phyloP scores from a whole-genome alignment of 1,284 basidiomycete genomes.

The Boletus austroedulis region DNA sequence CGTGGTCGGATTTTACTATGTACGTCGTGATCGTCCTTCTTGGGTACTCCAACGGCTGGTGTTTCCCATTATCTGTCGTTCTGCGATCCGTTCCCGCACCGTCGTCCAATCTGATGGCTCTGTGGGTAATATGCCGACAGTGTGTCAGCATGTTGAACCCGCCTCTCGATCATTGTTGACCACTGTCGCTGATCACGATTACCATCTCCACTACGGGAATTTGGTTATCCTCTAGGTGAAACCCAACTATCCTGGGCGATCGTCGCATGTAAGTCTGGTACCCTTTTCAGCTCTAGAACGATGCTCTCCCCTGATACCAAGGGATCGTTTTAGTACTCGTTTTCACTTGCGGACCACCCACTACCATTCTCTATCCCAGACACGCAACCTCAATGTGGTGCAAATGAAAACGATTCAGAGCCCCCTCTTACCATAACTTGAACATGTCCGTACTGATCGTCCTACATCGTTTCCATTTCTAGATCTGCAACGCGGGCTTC shows the following conservation, averaged over 20 bases:
- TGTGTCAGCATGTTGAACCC: neutral
- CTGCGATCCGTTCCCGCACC: neutral
- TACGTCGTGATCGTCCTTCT: constrained; percentile 40
- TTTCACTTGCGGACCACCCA: neutral
- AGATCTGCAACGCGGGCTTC: constrained; percentile 91
- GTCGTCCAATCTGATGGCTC: neutral
- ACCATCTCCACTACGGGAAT: neutral
- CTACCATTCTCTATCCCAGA: neutral
- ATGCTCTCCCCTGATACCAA: neutral
- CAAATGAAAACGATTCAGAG: constrained; percentile 13
- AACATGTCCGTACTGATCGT: neutral
- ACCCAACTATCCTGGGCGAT: constrained; percentile 91
- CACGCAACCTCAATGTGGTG: constrained; percentile 6
- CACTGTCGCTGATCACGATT: constrained; percentile 12
- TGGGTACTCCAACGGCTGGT: too few species aligned
- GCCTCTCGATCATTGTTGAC: neutral
- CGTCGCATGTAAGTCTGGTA: constrained; percentile 74
- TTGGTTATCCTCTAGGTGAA: constrained; percentile 55
- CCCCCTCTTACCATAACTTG: neutral
- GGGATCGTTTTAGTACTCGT: neutral
- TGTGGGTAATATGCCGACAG: constrained; percentile 2
- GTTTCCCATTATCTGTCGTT: neutral
- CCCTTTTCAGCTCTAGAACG: neutral
- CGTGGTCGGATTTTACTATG: constrained; percentile 82
- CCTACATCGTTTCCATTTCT: neutral